phyloP scores from a whole-genome alignment of 2,329 filamentous ascomycete genomes.

The Colletotrichum lindemuthianum region DNA sequence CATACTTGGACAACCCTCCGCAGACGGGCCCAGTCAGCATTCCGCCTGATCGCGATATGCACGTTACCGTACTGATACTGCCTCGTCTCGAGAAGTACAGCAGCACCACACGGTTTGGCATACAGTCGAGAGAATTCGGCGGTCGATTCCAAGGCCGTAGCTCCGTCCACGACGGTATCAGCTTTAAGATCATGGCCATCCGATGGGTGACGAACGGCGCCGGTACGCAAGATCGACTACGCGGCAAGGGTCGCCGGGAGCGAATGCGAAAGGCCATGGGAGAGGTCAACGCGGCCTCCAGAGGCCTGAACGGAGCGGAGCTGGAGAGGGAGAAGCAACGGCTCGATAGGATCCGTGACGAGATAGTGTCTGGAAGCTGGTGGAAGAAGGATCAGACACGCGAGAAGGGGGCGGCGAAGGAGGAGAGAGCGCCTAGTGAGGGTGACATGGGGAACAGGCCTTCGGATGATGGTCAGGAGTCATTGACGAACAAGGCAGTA shows the following conservation, averaged over 20 bases:
- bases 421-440: slow-evolving; percentile 45
- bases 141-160: slow-evolving; percentile 56
- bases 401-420: slow-evolving; percentile 41
- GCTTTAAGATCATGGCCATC: slow-evolving; percentile 83
- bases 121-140: slow-evolving; percentile 84
- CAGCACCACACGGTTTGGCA: slow-evolving; percentile 79
- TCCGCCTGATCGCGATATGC: slow-evolving; percentile 78
- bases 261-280: slow-evolving; percentile 66
- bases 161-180: slow-evolving; percentile 81
- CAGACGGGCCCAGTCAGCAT: slow-evolving; percentile 70
- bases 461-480: slow-evolving; percentile 21
- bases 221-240: slow-evolving; percentile 63
- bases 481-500: slow-evolving; percentile 1
- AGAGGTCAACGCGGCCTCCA: slow-evolving; percentile 54
- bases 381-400: slow-evolving; percentile 43
- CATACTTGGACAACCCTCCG: slow-evolving; percentile 63
- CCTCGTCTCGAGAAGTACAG: slow-evolving; percentile 82
- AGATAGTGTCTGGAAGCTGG: slow-evolving; percentile 47
- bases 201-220: slow-evolving; percentile 87
- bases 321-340: slow-evolving; percentile 32
- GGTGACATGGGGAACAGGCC: slow-evolving; percentile 61
- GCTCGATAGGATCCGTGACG: slow-evolving; percentile 41
- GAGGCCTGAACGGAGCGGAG: slow-evolving; percentile 33
- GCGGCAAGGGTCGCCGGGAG: slow-evolving; percentile 65
- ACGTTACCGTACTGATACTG: slow-evolving; percentile 87